Evolutionary conservation across 371 early-diverging fungal genomes (phyloP), one percentile per base, ranked within the genome.

Genomic region (Lichtheimia ornata): DNA sequence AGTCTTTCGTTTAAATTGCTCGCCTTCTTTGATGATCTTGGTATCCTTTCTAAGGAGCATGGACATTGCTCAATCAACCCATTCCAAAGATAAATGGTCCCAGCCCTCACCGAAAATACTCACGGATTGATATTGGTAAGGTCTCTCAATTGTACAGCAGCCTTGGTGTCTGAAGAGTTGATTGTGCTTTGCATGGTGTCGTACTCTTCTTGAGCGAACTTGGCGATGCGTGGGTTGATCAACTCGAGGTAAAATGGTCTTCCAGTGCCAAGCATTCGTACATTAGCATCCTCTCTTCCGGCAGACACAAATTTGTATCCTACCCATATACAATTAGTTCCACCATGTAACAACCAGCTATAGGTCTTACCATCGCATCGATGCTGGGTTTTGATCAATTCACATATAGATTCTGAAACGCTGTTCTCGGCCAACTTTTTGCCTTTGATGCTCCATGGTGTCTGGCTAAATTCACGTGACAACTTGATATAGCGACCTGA

Each of bases 261-360:
- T 14, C 99, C 99, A 30, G 77, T 76, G 30, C 96, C 97, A 25
- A 98, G 73, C 96, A 97, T 97, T 27, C 94, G 84, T 9, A 99
- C 99, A 76, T 99, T 97, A 14, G 92, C 91, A 78, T 99, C 99
- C 70, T 99, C 99, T 42, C 99, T 86, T 4, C 99, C 99, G 2
- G 97, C 88, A 0, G 92, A 85, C 4, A 89, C 84, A 73, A 99
- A 93, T 58, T 92, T 93, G 73, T 84, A 88, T 15, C 71, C 86
- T 82, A 35, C 35, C 9, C 35, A 65, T 7, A 35, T 2, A 9
- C 12, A 17, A 30, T 49, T 44, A 47, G 30, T 22, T 22, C 28
- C 20, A 55, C 5, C 15, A 17, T 47, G 22, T 5, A n/a, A 4
- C 55, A 40, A 41, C 4, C 14, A 25, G 4, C 18, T 25, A 20